Conservation (phyloP, 179 eudicot genomes). For the Carnegiea gigantea region DNA sequence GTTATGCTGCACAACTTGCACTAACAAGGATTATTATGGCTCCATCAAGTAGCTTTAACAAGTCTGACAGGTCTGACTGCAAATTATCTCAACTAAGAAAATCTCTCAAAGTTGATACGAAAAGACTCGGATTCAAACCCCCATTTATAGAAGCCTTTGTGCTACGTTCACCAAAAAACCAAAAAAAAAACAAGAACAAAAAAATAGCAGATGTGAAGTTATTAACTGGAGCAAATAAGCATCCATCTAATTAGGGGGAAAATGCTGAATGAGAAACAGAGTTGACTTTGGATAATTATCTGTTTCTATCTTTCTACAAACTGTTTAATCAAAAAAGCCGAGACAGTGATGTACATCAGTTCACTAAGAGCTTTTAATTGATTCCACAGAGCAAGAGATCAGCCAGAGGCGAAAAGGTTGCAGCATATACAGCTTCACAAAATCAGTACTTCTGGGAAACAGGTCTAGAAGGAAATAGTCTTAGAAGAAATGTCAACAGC, state of each 20-base stretch:
- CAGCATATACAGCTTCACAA: constrained; percentile 17
- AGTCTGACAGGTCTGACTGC: too few species aligned
- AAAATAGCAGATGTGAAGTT: too few species aligned
- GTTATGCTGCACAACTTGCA: too few species aligned
- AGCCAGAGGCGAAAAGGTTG: not conserved
- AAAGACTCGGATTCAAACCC: too few species aligned
- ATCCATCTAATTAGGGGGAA: not conserved
- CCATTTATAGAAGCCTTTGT: too few species aligned
- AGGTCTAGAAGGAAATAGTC: constrained; percentile 80
- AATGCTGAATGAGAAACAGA: not conserved
- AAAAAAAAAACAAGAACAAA: too few species aligned
- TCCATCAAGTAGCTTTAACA: too few species aligned
- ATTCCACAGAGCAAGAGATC: not conserved
- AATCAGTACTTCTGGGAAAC: constrained; percentile 60
- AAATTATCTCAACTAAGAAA: too few species aligned
- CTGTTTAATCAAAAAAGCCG: not conserved
- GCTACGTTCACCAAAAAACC: too few species aligned
- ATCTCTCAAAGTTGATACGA: too few species aligned
- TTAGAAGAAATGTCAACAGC: constrained; percentile 68
- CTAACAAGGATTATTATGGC: too few species aligned
- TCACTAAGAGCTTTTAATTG: constrained; percentile 1
- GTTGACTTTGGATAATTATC: not conserved
- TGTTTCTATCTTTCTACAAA: not conserved
- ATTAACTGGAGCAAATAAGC: too few species aligned
- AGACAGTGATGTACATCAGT: constrained; percentile 18